Base-by-base conservation (phyloP, 495 filamentous ascomycete genomes). In the Beverwykella pulmonaria region DNA sequence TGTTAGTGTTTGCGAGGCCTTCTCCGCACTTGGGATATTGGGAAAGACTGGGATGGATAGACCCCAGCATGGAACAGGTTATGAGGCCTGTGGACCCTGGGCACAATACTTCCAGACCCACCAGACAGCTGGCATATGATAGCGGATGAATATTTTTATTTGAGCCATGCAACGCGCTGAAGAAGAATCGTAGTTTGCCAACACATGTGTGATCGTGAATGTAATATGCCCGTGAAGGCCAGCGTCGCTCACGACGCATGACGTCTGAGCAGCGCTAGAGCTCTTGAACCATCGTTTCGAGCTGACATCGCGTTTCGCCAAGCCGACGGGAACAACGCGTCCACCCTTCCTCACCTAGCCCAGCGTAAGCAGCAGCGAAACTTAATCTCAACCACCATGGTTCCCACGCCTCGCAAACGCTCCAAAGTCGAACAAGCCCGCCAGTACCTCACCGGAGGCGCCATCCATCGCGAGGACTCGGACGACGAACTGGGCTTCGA, bases 401-500 rank as follows among this genome's bases (percentile, higher is more conserved):
- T 65, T 44, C 69, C 65, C 26, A 29, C 49, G 6, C 39, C 39
- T 44, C 59, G 65, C 9, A 57, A 57, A 60, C 54, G 73, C 64
- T 58, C 67, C 58, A 69, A 69, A 41, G 55, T 73, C 34, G 75
- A 78, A 53, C 32, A 74, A 58, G 87, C 88, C 25, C 84, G 84
- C 53, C 80, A 84, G 72, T 87, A 83, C 71, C 83, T 92, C 61
- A 82, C 83, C 53, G 83, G 82, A 61, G 85, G 86, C 25, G 88
- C 84, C 22, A 79, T 93, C n/a, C 76, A 81, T 15, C 83, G 91
- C 63, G 92, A 95, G 59, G 92, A 95, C 74, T 96, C 92, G 14
- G 93, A 97, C 79, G 92, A 97, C 69, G 93, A 97, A 73, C 82
- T 95, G 10, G 92, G 92, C 20, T 79, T 86, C 19, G 92, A 94